Conservation (phyloP, 2,329 filamentous ascomycete species). For the Periconia sp. region DNA sequence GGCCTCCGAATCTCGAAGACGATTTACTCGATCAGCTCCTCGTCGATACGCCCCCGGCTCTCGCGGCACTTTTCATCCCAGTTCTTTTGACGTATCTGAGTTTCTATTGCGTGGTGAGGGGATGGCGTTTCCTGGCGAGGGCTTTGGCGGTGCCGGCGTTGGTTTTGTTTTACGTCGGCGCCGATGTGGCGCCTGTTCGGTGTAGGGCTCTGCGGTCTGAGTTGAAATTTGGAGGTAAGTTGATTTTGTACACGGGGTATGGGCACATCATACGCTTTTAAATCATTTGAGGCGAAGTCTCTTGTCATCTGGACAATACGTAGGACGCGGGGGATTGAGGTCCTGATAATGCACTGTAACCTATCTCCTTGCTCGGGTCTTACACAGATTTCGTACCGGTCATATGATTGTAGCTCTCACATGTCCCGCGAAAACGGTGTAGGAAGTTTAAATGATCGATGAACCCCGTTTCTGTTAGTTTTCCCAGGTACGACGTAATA, state of each 20-base stretch:
- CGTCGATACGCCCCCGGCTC: slow-evolving; percentile 11
- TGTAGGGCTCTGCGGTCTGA: slow-evolving; percentile 10
- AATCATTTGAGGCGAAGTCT: too few species aligned
- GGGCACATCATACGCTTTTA: too few species aligned
- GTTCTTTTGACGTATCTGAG: slow-evolving; percentile 8
- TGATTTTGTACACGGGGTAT: too few species aligned
- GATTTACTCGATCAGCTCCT: slow-evolving; percentile 11
- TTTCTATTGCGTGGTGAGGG: slow-evolving; percentile 10
- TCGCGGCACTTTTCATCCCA: slow-evolving; percentile 9
- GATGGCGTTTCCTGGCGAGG: slow-evolving; percentile 2
- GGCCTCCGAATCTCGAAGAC: slow-evolving; percentile 5
- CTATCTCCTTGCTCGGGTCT: too few species aligned
- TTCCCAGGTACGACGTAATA: too few species aligned
- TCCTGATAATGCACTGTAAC: too few species aligned
- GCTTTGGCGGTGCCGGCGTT: slow-evolving; percentile 8
- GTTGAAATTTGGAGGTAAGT: slow-evolving; percentile 17
- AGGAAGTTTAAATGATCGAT: too few species aligned
- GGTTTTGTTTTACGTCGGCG: slow-evolving; percentile 10
- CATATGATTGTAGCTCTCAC: too few species aligned
- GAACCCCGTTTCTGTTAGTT: too few species aligned
- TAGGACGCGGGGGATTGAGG: too few species aligned
- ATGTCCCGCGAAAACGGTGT: too few species aligned
- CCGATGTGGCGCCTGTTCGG: slow-evolving; percentile 10
- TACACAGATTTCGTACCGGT: too few species aligned
- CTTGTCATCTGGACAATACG: not conserved